These are phyloP conservation scores for Zygosaccharomyces sapae DNA, from an alignment of 1,139 yeast genomes.

Conservation along the genomic window DNA sequence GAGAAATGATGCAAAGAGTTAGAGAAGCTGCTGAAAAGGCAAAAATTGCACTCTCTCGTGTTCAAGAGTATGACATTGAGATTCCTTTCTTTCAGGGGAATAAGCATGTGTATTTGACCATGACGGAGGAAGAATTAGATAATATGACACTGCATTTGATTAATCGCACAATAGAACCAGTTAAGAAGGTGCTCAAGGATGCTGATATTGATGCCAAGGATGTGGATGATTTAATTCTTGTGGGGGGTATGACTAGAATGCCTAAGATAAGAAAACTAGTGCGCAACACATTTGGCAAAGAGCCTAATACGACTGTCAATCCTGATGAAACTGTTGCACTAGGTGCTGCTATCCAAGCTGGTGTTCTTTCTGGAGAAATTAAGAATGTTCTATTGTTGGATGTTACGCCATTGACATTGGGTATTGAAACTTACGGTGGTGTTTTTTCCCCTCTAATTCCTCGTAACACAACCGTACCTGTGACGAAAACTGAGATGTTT, in stretches of 20 bases:
- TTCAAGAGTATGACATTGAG: conserved; percentile 50
- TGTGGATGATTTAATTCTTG: conserved; percentile 66
- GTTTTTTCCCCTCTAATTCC: conserved; percentile 72
- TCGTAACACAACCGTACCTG: conserved; percentile 72
- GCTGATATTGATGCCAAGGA: conserved; percentile 61
- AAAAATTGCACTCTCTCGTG: conserved; percentile 67
- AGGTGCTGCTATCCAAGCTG: conserved; percentile 85
- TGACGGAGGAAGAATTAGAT: conserved; percentile 64
- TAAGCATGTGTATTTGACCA: conserved; percentile 47
- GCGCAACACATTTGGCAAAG: conserved; percentile 50
- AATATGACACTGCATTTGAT: conserved; percentile 58
- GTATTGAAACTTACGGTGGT: conserved; percentile 81
- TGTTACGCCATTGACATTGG: conserved; percentile 74
- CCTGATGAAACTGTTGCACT: conserved; percentile 85
- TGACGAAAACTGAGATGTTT: conserved; percentile 64
- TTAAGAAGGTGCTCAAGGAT: conserved; percentile 63
- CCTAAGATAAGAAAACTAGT: conserved; percentile 64
- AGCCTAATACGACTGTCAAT: conserved; percentile 63
- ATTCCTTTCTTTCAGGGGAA: conserved; percentile 57
- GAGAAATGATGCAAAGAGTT: conserved; percentile 52
- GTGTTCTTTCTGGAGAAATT: conserved; percentile 65
- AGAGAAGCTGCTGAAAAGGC: conserved; percentile 69
- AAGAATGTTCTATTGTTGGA: conserved; percentile 70
- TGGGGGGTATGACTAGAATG: conserved; percentile 87
- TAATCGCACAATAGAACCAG: conserved; percentile 59